Percentiles rank a stretch among this genome's conserved stretches.
Conservation (phyloP, 1,284 basidiomycete species). For the Trichosporon ovoides region DNA sequence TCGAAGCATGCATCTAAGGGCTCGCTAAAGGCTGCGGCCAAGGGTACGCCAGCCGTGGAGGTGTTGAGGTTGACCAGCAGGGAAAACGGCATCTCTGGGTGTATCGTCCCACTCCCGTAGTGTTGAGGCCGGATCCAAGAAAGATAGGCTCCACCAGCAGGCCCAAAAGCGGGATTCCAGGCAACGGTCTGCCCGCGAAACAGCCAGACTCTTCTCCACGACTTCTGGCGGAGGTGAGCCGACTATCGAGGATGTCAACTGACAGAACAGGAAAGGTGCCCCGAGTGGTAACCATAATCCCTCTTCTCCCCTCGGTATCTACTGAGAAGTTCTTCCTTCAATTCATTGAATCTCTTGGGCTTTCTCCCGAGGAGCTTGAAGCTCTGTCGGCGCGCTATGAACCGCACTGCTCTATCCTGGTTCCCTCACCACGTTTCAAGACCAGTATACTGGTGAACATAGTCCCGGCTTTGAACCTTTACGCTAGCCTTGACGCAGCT, state of each 20-base stretch:
- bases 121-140: constrained; percentile 35
- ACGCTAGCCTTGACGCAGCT: constrained; percentile 76
- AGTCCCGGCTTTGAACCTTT: constrained; percentile 64
- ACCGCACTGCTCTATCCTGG: constrained; percentile 56
- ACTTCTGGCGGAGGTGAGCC: constrained; percentile 45
- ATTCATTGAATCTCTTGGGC: constrained; percentile 63
- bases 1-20: constrained; percentile 79
- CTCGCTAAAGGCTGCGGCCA: constrained; percentile 70
- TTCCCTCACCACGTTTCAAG: constrained; percentile 80
- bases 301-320: constrained; percentile 49
- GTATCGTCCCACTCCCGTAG: constrained; percentile 14
- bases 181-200: constrained; percentile 58
- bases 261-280: constrained; percentile 43
- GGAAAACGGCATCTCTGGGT: constrained; percentile 55
- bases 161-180: constrained; percentile 56
- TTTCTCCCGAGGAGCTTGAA: constrained; percentile 53
- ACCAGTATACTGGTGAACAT: constrained; percentile 81
- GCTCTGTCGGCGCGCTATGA: constrained; percentile 17
- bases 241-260: not conserved
- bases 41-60: constrained; percentile 56
- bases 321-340: constrained; percentile 66
- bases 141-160: constrained; percentile 40
- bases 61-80: constrained; percentile 49
- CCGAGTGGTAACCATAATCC: constrained; percentile 49
- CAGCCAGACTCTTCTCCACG: constrained; percentile 47